Percentiles rank a stretch among this genome's conserved stretches.
phyloP scores from a whole-genome alignment of 345 rosid genomes.

The Rhodamnia rubescens region DNA sequence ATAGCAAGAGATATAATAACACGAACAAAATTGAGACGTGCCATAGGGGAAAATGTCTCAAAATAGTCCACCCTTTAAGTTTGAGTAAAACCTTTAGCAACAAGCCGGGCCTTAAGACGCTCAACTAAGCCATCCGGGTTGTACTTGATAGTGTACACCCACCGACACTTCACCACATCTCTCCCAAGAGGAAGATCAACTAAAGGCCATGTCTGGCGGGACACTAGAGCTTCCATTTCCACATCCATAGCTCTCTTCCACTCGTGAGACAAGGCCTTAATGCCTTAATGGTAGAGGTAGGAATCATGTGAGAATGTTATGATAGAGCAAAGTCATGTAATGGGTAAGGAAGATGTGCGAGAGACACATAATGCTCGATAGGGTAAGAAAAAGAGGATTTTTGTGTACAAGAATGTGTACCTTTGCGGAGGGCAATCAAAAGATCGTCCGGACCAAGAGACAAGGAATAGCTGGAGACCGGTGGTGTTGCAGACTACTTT shows the following conservation, averaged over 20 bases:
- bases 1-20: no score
- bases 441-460: not conserved
- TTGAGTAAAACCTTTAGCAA: no score
- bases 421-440: no score
- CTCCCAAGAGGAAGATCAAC: not conserved
- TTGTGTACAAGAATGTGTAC: no score
- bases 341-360: not conserved
- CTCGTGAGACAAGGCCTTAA: not conserved
- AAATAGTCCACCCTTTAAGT: no score
- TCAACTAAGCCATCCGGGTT: not conserved
- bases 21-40: no score
- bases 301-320: no score
- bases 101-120: no score
- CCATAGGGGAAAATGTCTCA: no score
- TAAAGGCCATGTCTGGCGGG: accelerated
- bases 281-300: not conserved
- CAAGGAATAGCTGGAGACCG: accelerated
- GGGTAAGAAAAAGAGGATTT: no score
- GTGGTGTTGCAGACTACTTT: not conserved
- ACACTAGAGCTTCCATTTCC: not conserved
- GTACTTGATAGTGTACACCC: not conserved
- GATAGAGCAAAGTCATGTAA: not conserved
- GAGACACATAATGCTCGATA: not conserved
- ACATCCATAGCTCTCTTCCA: not conserved
- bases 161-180: not conserved